Conservation (phyloP, 345 rosid genomes). For the Draba incana region DNA sequence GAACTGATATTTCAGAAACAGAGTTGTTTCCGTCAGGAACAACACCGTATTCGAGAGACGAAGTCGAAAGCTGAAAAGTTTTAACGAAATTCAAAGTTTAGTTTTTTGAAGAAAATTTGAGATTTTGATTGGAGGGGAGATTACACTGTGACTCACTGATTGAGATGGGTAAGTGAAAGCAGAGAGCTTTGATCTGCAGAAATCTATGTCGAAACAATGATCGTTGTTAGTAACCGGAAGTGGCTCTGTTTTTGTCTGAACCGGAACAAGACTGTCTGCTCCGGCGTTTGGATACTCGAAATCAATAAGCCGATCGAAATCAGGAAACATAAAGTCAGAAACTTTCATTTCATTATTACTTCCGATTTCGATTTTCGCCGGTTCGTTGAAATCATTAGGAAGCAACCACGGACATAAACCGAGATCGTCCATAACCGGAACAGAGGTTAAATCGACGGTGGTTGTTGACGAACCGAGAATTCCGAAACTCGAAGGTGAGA, state of each 20-base stretch:
- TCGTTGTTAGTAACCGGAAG: slow-evolving; percentile 47
- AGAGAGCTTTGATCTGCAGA: slow-evolving; percentile 61
- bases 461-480: slow-evolving; percentile 42
- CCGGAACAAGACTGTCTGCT: slow-evolving; percentile 79
- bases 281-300: slow-evolving; percentile 55
- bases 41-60: slow-evolving; percentile 78
- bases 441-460: slow-evolving; percentile 46
- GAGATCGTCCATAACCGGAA: slow-evolving; percentile 43
- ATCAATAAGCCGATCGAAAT: slow-evolving; percentile 63
- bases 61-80: slow-evolving; percentile 70
- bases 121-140: slow-evolving; percentile 2
- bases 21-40: slow-evolving; percentile 80
- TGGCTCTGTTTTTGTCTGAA: slow-evolving; percentile 52
- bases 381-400: slow-evolving; percentile 41
- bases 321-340: slow-evolving; percentile 47
- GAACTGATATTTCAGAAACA: slow-evolving; percentile 64
- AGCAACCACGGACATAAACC: slow-evolving; percentile 46
- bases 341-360: slow-evolving; percentile 35
- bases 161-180: slow-evolving; percentile 50
- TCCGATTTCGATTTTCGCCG: slow-evolving; percentile 39
- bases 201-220: slow-evolving; percentile 56
- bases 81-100: background rate
- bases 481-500: slow-evolving; percentile 49
- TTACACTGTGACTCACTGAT: slow-evolving; percentile 61
- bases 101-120: background rate